A percentile compares a stretch with the other conserved stretches of the same genome.
These are phyloP conservation scores for Ogataea angusta DNA, from an alignment of 805 yeast genomes.

Conservation along the genomic window DNA sequence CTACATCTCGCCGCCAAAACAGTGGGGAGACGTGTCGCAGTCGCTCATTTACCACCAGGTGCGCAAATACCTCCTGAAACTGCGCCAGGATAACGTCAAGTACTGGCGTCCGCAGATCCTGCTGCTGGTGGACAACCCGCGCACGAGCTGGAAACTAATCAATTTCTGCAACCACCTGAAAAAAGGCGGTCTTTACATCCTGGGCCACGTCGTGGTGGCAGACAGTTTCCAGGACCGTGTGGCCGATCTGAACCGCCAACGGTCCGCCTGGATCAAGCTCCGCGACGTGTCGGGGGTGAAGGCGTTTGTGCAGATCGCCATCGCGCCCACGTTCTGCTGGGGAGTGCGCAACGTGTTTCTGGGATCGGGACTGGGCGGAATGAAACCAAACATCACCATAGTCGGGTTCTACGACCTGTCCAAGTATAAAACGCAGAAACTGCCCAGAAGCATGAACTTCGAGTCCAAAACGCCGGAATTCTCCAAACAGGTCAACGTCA, in stretches of 20 bases:
- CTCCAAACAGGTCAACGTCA: slow-evolving; percentile 23
- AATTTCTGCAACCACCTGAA: slow-evolving; percentile 91
- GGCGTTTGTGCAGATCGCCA: slow-evolving; percentile 90
- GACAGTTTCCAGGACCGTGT: slow-evolving; percentile 60
- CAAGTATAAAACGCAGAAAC: slow-evolving; percentile 15
- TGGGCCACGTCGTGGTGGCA: slow-evolving; percentile 86
- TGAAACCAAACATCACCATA: slow-evolving; percentile 95
- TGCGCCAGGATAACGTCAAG: slow-evolving; percentile 89
- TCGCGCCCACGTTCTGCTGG: slow-evolving; percentile 88
- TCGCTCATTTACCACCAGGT: slow-evolving; percentile 94
- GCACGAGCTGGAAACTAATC: slow-evolving; percentile 88
- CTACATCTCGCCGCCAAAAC: slow-evolving; percentile 88
- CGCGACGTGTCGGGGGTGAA: slow-evolving; percentile 77
- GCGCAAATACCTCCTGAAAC: slow-evolving; percentile 77
- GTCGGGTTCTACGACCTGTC: slow-evolving; percentile 78
- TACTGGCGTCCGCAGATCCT: slow-evolving; percentile 98
- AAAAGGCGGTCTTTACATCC: slow-evolving; percentile 88
- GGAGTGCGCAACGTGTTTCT: slow-evolving; percentile 89
- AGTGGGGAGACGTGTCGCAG: slow-evolving; percentile 98
- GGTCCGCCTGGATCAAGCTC: slow-evolving; percentile 77
- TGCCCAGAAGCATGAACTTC: slow-evolving; percentile 22
- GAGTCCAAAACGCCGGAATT: slow-evolving; percentile 26
- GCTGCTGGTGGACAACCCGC: slow-evolving; percentile 83
- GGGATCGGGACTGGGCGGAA: slow-evolving; percentile 97
- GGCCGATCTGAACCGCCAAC: slow-evolving; percentile 68